Conservation (phyloP, 306 rosid species). For the Cucurbita argyrosperma region DNA sequence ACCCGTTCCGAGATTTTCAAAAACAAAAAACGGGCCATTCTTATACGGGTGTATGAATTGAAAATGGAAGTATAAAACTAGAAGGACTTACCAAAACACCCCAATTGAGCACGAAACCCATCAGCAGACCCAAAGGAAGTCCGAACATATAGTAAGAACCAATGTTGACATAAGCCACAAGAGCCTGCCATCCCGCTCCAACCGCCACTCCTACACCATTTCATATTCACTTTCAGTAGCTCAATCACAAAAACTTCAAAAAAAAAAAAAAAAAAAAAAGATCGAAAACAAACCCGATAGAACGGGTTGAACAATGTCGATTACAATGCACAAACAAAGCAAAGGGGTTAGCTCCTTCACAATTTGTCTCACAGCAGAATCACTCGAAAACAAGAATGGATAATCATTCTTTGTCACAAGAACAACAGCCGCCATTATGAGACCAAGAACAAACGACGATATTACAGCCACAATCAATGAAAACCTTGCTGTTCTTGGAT, state of each 20-base stretch:
- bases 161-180: slow-evolving; percentile 56
- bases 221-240: too few species aligned
- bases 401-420: slow-evolving; percentile 22
- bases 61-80: not conserved
- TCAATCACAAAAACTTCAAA: not conserved
- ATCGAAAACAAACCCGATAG: slow-evolving; percentile 33
- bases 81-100: slow-evolving; percentile 34
- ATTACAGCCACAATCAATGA: slow-evolving; percentile 56
- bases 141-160: slow-evolving; percentile 66
- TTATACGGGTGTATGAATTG: not conserved
- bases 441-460: slow-evolving; percentile 23
- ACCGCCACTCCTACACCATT: slow-evolving; percentile 50
- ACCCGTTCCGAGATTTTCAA: too few species aligned
- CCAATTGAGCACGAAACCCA: slow-evolving; percentile 34
- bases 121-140: slow-evolving; percentile 48
- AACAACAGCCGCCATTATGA: slow-evolving; percentile 24
- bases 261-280: not conserved
- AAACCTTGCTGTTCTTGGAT: slow-evolving; percentile 74
- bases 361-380: slow-evolving; percentile 24
- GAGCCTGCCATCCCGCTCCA: slow-evolving; percentile 84
- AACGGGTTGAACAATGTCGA: slow-evolving; percentile 73
- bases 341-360: slow-evolving; percentile 54
- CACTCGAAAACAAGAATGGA: slow-evolving; percentile 41
- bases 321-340: slow-evolving; percentile 48
- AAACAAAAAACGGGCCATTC: too few species aligned